Evolutionary conservation across 345 rosid genomes (phyloP), one percentile per base, ranked within the genome.

Genomic region (Dovyalis caffra): DNA sequence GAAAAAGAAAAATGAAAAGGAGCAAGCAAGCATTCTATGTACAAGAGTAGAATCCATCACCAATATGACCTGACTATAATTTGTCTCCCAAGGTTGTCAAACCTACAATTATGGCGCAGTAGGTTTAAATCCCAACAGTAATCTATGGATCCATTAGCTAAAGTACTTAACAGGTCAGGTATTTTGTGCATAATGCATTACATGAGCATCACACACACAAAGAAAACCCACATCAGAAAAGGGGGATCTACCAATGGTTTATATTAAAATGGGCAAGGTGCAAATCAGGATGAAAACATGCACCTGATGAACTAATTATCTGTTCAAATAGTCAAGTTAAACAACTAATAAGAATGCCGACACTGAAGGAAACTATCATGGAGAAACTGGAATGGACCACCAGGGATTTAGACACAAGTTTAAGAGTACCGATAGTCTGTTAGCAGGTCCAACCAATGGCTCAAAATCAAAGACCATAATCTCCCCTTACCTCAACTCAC

Each of bases 361-460:
- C 23, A 37, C 43, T n/a, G 18, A 64, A 76, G 56, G 62, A 61
- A 61, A 2, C 63, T 61, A 28, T 5, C 38, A 49, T 16, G 35
- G 47, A 31, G 26, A 28, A 68, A 47, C 33, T 35, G 5, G 40
- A 29, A 47, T 29, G 2, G 28, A 49, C 21, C 18, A 62, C 3
- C 62, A 47, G 53, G 38, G 31, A 68, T 37, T 66, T 11, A n/a
- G 45, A 37, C 29, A 23, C 28, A 35, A 23, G 28, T 38, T 3
- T 21, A 66, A 23, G 1, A 29, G 20, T 9, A 26, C 23, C 56
- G 62, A 47, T 20, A 58, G 60, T 29, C 23, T 26, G 38, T 28
- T 63, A 69, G 31, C 76, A 73, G 69, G 61, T 64, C 69, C 58
- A 63, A 45, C 56, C 57, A 71, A 38, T 21, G 12, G 45, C 66